Evolutionary conservation across 192 early-diverging fungal species (phyloP).

Genomic region (Piromyces finnis): DNA sequence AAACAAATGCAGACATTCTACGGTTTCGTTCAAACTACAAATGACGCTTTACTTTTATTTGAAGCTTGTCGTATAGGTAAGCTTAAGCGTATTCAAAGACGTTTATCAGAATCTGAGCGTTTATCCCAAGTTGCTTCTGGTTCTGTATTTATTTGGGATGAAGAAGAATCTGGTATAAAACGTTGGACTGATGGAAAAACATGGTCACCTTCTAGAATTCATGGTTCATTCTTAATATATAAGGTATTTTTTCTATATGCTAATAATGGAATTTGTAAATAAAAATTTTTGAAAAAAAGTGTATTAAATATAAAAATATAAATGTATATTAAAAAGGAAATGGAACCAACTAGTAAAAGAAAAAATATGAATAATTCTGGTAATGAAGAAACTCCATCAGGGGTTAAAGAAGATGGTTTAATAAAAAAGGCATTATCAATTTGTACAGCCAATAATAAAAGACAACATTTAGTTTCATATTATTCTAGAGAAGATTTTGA

Average conservation of each 20-base stretch:
- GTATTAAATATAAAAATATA: constrained; percentile 15
- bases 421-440: constrained; percentile 82
- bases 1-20: constrained; percentile 35
- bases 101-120: constrained; percentile 69
- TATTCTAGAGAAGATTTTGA: constrained; percentile 67
- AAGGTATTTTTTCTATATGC: no score
- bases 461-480: constrained; percentile 77
- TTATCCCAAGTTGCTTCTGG: constrained; percentile 53
- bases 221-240: constrained; percentile 76
- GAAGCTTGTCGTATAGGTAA: constrained; percentile 68
- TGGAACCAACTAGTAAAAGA: constrained; percentile 12
- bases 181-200: constrained; percentile 83
- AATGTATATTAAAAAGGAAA: constrained; percentile 22
- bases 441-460: constrained; percentile 56
- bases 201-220: constrained; percentile 75
- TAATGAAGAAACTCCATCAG: constrained; percentile 9
- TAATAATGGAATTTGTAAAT: no score
- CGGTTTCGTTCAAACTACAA: constrained; percentile 68
- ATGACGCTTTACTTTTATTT: constrained; percentile 74
- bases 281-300: no score
- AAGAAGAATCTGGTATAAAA: constrained; percentile 76
- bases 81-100: constrained; percentile 56
- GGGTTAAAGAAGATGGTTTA: constrained; percentile 62
- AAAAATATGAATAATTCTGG: not conserved
- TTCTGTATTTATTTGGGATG: constrained; percentile 81